Evolutionary conservation across 1,139 yeast species (phyloP).

Genomic region (Pichia sp.): DNA sequence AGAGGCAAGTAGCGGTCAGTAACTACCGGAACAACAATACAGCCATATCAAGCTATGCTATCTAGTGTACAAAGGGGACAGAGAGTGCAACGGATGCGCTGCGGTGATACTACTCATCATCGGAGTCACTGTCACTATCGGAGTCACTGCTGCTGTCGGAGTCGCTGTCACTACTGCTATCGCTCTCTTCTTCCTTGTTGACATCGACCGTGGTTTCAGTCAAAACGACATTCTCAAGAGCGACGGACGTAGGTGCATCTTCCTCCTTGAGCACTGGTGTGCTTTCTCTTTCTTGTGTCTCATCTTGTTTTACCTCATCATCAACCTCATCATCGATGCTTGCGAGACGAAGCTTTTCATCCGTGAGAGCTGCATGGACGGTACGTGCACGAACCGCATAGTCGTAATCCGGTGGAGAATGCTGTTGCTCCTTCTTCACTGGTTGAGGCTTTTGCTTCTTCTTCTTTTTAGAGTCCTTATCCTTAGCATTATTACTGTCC

Average conservation of each 20-base stretch:
- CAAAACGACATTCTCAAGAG: background rate
- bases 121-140: background rate
- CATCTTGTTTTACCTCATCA: constrained; percentile 11
- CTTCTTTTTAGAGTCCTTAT: constrained; percentile 7
- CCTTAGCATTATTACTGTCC: constrained; percentile 3
- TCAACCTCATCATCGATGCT: constrained; percentile 29
- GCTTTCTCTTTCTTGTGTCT: too few species aligned
- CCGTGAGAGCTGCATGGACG: constrained; percentile 33
- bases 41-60: too few species aligned
- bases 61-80: too few species aligned
- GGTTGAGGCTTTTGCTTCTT: constrained; percentile 4
- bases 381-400: constrained; percentile 41
- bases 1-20: too few species aligned
- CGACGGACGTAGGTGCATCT: too few species aligned
- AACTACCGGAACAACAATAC: too few species aligned
- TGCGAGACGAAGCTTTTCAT: constrained; percentile 30
- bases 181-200: background rate
- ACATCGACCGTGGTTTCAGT: constrained; percentile 2
- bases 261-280: constrained; percentile 18
- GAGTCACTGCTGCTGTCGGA: background rate
- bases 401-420: constrained; percentile 23
- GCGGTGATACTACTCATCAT: too few species aligned
- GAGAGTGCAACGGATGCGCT: too few species aligned
- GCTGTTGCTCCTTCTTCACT: constrained; percentile 10
- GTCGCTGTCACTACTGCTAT: background rate